Conservation (phyloP, 2,329 filamentous ascomycete species). For the Aspergillaceae sp. region DNA sequence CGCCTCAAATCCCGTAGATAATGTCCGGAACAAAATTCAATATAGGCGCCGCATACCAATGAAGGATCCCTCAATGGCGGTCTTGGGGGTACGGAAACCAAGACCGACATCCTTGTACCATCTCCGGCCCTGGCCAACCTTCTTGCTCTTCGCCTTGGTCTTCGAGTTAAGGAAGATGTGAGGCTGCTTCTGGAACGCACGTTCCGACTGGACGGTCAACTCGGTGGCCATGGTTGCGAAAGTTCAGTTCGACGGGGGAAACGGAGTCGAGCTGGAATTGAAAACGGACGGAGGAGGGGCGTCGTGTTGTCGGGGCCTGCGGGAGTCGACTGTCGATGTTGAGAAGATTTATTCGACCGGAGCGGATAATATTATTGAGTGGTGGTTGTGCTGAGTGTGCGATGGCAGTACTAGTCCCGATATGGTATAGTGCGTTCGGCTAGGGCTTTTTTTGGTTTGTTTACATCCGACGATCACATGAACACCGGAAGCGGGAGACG, state of each 20-base stretch:
- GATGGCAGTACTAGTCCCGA: constrained; percentile 21
- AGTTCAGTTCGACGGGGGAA: constrained; percentile 40
- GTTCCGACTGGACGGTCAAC: constrained; percentile 99
- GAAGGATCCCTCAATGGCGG: constrained; percentile 96
- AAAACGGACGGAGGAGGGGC: constrained; percentile 23
- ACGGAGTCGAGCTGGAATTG: constrained; percentile 22
- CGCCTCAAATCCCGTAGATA: not conserved
- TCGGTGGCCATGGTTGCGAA: constrained; percentile 84
- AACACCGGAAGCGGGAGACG: constrained; percentile 17
- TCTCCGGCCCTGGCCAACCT: constrained; percentile 88
- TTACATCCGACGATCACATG: constrained; percentile 31
- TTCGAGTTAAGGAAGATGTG: constrained; percentile 99
- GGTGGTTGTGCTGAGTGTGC: constrained; percentile 29
- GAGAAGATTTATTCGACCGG: constrained; percentile 31
- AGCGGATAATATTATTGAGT: constrained; percentile 19
- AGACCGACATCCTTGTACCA: constrained; percentile 99
- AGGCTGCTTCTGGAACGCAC: constrained; percentile 99
- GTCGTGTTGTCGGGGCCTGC: constrained; percentile 20
- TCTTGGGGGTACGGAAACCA: constrained; percentile 98
- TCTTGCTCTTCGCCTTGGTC: constrained; percentile 69
- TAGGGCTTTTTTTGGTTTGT: constrained; percentile 38
- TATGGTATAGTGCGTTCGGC: constrained; percentile 26
- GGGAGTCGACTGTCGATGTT: constrained; percentile 32
- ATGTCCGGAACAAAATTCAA: constrained; percentile 9
- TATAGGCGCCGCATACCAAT: constrained; percentile 67